A percentile compares a stretch with the other conserved stretches of the same genome.
Conservation (phyloP, 2,329 filamentous ascomycete species). For the Cladosporium sphaerospermum region DNA sequence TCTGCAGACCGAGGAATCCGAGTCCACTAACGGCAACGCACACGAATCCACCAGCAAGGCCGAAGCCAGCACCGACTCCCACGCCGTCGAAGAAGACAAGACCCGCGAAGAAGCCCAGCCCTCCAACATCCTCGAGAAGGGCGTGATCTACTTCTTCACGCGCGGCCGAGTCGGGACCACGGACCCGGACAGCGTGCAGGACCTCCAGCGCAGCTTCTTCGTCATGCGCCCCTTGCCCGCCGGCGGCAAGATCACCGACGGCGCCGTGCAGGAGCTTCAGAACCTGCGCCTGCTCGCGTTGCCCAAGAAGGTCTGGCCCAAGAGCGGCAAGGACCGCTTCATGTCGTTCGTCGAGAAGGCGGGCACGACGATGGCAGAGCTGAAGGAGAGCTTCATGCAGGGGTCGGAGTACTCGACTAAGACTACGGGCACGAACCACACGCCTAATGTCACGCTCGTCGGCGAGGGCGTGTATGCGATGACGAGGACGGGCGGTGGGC, state of each 20-base stretch:
- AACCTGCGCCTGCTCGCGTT: conserved; percentile 69
- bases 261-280: conserved; percentile 48
- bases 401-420: conserved; percentile 67
- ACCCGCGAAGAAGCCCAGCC: conserved; percentile 47
- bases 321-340: conserved; percentile 61
- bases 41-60: conserved; percentile 9
- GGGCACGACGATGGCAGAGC: conserved; percentile 55
- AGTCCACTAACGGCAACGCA: conserved; percentile 11
- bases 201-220: conserved; percentile 74
- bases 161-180: conserved; percentile 69
- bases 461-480: conserved; percentile 83
- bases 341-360: conserved; percentile 80
- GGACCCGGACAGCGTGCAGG: conserved; percentile 60
- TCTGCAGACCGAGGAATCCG: conserved; percentile 1
- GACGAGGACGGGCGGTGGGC: conserved; percentile 60
- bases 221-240: conserved; percentile 66
- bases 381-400: conserved; percentile 67
- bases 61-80: not conserved
- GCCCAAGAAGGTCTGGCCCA: conserved; percentile 78
- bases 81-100: conserved; percentile 45
- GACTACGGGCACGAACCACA: conserved; percentile 62
- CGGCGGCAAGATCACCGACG: conserved; percentile 60
- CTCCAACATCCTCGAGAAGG: conserved; percentile 72
- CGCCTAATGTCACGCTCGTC: conserved; percentile 65
- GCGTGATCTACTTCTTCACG: conserved; percentile 86